Conservation (phyloP, 192 early-diverging fungal genomes). For the Pilaira anomala region DNA sequence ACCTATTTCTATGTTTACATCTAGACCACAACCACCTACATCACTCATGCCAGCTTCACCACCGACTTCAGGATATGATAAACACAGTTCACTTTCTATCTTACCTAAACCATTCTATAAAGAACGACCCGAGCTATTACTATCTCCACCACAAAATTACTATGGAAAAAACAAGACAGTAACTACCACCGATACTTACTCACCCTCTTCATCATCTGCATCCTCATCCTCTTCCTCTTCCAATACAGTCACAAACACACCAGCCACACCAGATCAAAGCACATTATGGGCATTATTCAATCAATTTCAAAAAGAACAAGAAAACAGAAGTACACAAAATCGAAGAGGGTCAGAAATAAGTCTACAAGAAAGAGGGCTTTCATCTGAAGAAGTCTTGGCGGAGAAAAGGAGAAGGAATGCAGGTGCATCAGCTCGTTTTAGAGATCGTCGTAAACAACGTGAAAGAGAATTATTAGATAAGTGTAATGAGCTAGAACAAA, state of each 20-base stretch:
- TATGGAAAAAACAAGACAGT: too few relatives aligned
- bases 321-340: neutral
- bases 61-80: neutral
- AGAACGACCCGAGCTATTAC: too few relatives aligned
- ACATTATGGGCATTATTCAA: constrained; percentile 6
- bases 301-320: constrained; percentile 13
- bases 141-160: too few relatives aligned
- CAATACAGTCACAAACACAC: too few relatives aligned
- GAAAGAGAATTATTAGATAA: constrained; percentile 55
- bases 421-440: constrained; percentile 60
- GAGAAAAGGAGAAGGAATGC: constrained; percentile 63
- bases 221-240: neutral
- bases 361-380: constrained; percentile 7
- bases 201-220: neutral
- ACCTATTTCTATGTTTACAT: constrained; percentile 2
- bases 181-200: neutral
- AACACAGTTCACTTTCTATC: neutral
- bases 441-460: constrained; percentile 62
- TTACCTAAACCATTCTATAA: neutral
- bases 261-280: constrained; percentile 5
- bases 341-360: neutral
- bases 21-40: neutral
- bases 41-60: neutral
- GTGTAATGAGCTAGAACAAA: constrained; percentile 48
- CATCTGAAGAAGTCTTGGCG: constrained; percentile 49